Base-by-base conservation (phyloP, 164 flowering plant genomes). In the Aristolochia californica region DNA sequence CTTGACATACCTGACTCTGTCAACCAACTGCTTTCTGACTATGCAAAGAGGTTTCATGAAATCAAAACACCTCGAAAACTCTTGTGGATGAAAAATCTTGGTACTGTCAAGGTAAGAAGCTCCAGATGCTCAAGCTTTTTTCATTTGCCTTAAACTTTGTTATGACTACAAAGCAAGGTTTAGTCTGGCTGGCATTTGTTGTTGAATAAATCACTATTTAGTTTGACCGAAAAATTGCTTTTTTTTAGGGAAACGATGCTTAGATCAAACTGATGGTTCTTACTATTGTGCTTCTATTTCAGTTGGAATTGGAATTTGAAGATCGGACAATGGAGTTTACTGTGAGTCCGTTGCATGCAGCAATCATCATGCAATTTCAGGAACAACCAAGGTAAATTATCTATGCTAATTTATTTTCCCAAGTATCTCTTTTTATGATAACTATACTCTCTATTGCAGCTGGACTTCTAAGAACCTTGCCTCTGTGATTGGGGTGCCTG, bases 61-160 rank as follows among this genome's bases (percentile, higher is more conserved):
- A 78, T 93, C 64, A 93, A 93, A 72, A 84, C 97, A 14, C 99
- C 97, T 69, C 94, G 99, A 40, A 89, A 93, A 75, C 83, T 93
- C 50, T 54, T 78, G 13, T 89, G 99, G 97, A 89, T 84, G 83
- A 93, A 87, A 80, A 89, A 84, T 78, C 88, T 93, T 56, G 99
- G 99, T 20, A 75, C 86, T 26, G 91, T 93, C 59, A 89, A 89
- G 96, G 99, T 91, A 57, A 66, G 79, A 34, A 24, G 45, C 66
- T 11, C 60, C 17, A 20, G 47, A 9, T 18, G 45, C 21, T 26
- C 18, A 16, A 34, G 44, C 22, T 14, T 47, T 17, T 17, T 47
- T 47, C 50, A 47, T 47, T 20, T 47, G 18, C 18, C 15, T 17
- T 16, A n/a, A 47, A 4, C 15, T 47, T 47, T 47, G 1, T 47